Evolutionary conservation across 2,329 filamentous ascomycete species (phyloP), one percentile per base, ranked within the genome.

Genomic region (Penicillium brevicompactum): DNA sequence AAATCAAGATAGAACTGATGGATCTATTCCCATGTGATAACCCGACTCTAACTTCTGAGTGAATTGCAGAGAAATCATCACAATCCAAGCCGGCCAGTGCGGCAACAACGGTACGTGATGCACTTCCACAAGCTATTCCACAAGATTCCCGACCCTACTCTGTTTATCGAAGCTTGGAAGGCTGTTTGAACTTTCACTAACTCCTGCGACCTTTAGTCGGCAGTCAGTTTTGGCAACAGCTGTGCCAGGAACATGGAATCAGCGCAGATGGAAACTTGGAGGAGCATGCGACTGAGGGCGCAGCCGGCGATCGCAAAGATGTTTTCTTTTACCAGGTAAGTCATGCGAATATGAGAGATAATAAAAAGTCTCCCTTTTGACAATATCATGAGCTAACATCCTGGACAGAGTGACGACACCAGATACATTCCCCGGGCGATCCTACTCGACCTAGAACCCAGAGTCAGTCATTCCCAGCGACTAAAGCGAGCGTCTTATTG

Each of bases 221-320:
- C 57, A 93, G 91, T 70, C 91, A 97, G 73, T 99, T 99, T 79
- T 99, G 94, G 94, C 93, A 97, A 76, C 94, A 97, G 78, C 85
- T 97, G 57, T 99, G 94, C 76, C 89, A 93, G 74, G 94, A 99
- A 78, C 94, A 99, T 73, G 94, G 95, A 59, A 99, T 99, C 79
- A 96, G 89, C 70, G 91, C 94, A 73, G 92, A 97, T 77, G 94
- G 94, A 55, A 97, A 97, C 74, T 84, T 99, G 55, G 92, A 97
- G 73, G 92, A 97, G 75, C 97, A 97, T 79, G 94, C 94, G 70
- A 97, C 92, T 47, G 94, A 97, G 76, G 94, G 94, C 21, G 51
- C 51, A 9, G 51, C 51, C 70, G 92, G 93, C 64, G 94, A 99
- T 78, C 88, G 94, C 67, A 99, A 99, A 75, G 94, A 99, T 77